Percentiles rank a stretch among this genome's conserved stretches.
phyloP scores from a whole-genome alignment of 108 stramenopile genomes.

The Cyclotella atomus region DNA sequence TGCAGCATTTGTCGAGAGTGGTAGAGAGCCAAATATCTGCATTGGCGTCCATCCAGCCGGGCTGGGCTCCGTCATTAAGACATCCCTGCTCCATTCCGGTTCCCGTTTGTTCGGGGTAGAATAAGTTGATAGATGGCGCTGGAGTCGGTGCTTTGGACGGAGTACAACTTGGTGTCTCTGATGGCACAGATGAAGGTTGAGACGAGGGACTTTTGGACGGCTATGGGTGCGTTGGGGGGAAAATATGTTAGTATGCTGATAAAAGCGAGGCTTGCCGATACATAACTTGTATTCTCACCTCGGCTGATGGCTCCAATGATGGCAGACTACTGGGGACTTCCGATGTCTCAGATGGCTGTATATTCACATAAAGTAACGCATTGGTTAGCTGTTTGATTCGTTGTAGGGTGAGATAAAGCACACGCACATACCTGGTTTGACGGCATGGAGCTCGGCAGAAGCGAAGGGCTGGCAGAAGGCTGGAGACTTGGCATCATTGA shows the following conservation, averaged over 20 bases:
- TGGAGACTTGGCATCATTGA: neutral
- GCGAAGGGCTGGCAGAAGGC: neutral
- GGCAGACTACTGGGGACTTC: neutral
- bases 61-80: neutral
- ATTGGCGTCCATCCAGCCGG: neutral
- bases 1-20: constrained; percentile 5
- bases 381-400: neutral
- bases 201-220: neutral
- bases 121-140: neutral
- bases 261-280: neutral
- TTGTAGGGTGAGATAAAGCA: neutral
- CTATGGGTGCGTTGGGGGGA: too few species aligned
- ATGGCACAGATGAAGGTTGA: neutral
- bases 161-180: neutral
- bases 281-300: neutral
- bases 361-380: neutral
- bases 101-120: neutral
- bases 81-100: neutral
- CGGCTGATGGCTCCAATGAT: neutral
- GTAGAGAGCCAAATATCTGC: neutral
- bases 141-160: neutral
- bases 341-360: neutral
- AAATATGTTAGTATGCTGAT: too few species aligned
- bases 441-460: neutral
- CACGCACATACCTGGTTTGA: neutral